phyloP scores from a whole-genome alignment of 345 rosid genomes.

The Salix purpurea region DNA sequence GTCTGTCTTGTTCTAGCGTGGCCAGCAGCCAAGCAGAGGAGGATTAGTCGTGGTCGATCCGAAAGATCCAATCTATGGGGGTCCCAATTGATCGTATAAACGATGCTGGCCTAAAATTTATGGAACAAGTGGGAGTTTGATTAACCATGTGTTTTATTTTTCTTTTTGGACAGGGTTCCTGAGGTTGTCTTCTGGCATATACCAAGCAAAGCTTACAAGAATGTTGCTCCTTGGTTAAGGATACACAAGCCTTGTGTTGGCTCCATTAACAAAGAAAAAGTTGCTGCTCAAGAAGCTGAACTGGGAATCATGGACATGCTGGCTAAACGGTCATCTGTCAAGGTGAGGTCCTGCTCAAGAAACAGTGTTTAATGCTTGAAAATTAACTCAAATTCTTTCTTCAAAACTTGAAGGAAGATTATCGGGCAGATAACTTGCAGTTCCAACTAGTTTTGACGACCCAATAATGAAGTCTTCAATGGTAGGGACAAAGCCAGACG shows the following conservation, averaged over 20 bases:
- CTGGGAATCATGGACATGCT: slow-evolving; percentile 63
- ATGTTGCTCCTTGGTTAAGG: slow-evolving; percentile 62
- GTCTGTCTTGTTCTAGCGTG: not conserved
- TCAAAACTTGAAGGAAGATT: not conserved
- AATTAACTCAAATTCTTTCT: not conserved
- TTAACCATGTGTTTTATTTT: not conserved
- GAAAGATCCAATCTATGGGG: not conserved
- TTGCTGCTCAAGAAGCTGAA: slow-evolving; percentile 79
- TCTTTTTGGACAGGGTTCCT: slow-evolving; percentile 47
- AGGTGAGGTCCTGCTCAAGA: slow-evolving; percentile 38
- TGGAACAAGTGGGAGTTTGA: not conserved
- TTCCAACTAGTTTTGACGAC: not conserved
- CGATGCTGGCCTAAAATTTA: not conserved
- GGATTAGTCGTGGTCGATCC: not conserved
- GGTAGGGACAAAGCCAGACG: not conserved
- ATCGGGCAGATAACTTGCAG: not conserved
- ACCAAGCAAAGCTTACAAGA: slow-evolving; percentile 70
- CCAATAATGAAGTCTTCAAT: not conserved
- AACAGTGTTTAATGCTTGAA: not conserved
- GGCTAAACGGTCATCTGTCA: slow-evolving; percentile 55
- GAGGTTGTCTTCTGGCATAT: slow-evolving; percentile 92
- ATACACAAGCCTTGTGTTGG: slow-evolving; percentile 73
- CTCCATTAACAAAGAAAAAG: slow-evolving; percentile 70
- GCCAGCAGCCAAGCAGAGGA: not conserved
- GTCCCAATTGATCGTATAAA: not conserved